Evolutionary conservation across 345 rosid species (phyloP).

Genomic region (Chamaenerion angustifolium): DNA sequence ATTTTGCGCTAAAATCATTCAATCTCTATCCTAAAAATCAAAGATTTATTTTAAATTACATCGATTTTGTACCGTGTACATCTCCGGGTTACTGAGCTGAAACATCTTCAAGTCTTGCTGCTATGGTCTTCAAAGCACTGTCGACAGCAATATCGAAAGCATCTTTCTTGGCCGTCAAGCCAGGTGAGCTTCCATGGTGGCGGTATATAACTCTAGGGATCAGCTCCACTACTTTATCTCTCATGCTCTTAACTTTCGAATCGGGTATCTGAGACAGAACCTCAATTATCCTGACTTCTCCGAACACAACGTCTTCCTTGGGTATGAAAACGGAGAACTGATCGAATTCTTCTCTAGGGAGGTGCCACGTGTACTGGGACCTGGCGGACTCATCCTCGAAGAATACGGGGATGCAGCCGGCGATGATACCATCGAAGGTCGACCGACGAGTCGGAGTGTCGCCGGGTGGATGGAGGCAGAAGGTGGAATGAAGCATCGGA

Average conservation of each 20-base stretch:
- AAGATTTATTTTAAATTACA: neutral
- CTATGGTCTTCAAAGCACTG: slow-evolving; percentile 43
- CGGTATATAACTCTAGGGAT: slow-evolving; percentile 68
- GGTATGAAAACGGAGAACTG: slow-evolving; percentile 59
- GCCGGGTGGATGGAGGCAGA: slow-evolving; percentile 88
- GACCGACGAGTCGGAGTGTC: slow-evolving; percentile 81
- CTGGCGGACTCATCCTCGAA: slow-evolving; percentile 72
- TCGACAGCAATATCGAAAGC: slow-evolving; percentile 84
- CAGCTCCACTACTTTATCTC: slow-evolving; percentile 49
- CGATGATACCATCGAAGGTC: slow-evolving; percentile 66
- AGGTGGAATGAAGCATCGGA: slow-evolving; percentile 61
- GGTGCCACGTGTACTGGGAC: slow-evolving; percentile 64
- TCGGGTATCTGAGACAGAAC: slow-evolving; percentile 56
- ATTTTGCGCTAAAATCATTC: no score
- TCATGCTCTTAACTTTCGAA: slow-evolving; percentile 51
- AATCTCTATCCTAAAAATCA: neutral
- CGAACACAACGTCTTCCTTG: slow-evolving; percentile 73
- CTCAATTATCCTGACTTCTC: slow-evolving; percentile 51
- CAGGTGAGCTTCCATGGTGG: slow-evolving; percentile 63
- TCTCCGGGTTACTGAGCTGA: slow-evolving; percentile 1
- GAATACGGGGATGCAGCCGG: slow-evolving; percentile 90
- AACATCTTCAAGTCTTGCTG: slow-evolving; percentile 23
- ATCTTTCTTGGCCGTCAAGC: slow-evolving; percentile 48
- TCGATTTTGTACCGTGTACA: no score
- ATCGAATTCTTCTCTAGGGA: slow-evolving; percentile 33